phyloP scores from a whole-genome alignment of 805 yeast species.

The Blastobotrys attinorum region DNA sequence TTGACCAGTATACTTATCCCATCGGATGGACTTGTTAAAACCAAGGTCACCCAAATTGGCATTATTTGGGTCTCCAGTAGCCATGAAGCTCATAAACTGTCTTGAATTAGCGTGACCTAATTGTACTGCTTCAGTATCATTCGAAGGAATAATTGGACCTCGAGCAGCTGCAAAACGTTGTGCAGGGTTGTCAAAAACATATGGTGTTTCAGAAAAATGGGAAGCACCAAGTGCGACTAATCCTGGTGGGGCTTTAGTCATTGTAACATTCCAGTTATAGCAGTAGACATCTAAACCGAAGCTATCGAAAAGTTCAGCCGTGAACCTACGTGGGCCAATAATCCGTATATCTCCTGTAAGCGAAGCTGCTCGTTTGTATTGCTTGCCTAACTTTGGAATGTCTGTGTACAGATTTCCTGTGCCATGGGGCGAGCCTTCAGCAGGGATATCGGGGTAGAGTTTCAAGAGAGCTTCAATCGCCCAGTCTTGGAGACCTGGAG shows the following conservation, averaged over 20 bases:
- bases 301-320: slow-evolving; percentile 1
- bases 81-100: neutral
- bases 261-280: neutral
- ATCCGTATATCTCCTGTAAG: slow-evolving; percentile 12
- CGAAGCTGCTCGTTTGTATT: slow-evolving; percentile 14
- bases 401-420: slow-evolving; percentile 6
- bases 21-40: too few species aligned
- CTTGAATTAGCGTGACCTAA: neutral
- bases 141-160: neutral
- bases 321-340: slow-evolving; percentile 12
- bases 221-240: neutral
- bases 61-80: neutral
- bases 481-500: neutral
- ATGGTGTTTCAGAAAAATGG: neutral
- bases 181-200: neutral
- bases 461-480: neutral
- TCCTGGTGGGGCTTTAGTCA: neutral
- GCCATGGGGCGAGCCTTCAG: slow-evolving; percentile 14
- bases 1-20: too few species aligned
- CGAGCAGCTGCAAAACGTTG: too few species aligned
- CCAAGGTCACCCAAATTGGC: too few species aligned
- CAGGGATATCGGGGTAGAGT: slow-evolving; percentile 12
- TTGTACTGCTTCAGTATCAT: neutral
- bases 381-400: neutral
- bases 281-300: neutral